Conservation (phyloP, 1,284 basidiomycete species). For the Irpex lacteus region DNA sequence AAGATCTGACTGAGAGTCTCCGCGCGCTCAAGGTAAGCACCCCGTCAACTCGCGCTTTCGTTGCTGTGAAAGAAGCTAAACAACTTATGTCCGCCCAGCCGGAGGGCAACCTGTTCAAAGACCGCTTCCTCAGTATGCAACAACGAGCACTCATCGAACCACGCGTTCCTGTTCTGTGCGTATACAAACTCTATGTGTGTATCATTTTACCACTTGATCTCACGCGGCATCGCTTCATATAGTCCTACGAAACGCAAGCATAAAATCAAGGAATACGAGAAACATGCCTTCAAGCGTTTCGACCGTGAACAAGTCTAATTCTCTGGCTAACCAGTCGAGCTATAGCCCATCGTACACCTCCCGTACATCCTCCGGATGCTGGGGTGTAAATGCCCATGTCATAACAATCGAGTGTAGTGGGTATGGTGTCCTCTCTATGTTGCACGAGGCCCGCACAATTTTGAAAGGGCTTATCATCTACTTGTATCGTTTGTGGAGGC, state of each 20-base stretch:
- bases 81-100: constrained; percentile 46
- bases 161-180: constrained; percentile 70
- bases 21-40: constrained; percentile 74
- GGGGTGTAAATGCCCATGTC: too few relatives aligned
- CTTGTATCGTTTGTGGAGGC: not conserved
- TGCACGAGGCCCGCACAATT: too few relatives aligned
- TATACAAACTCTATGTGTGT: constrained; percentile 18
- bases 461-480: not conserved
- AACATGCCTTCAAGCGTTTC: constrained; percentile 87
- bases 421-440: too few relatives aligned
- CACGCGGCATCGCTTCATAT: constrained; percentile 9
- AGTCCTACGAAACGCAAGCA: constrained; percentile 58
- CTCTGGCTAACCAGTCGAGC: not conserved
- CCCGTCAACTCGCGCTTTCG: not conserved
- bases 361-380: too few relatives aligned
- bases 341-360: too few relatives aligned
- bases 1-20: constrained; percentile 87
- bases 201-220: not conserved
- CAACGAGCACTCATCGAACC: constrained; percentile 79
- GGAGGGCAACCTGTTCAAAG: constrained; percentile 91
- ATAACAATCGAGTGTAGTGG: too few relatives aligned
- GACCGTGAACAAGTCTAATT: constrained; percentile 30
- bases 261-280: constrained; percentile 79
- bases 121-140: constrained; percentile 83
- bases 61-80: not conserved